Evolutionary conservation across 2,329 filamentous ascomycete species (phyloP).

Genomic region (Xylariaceae sp.): DNA sequence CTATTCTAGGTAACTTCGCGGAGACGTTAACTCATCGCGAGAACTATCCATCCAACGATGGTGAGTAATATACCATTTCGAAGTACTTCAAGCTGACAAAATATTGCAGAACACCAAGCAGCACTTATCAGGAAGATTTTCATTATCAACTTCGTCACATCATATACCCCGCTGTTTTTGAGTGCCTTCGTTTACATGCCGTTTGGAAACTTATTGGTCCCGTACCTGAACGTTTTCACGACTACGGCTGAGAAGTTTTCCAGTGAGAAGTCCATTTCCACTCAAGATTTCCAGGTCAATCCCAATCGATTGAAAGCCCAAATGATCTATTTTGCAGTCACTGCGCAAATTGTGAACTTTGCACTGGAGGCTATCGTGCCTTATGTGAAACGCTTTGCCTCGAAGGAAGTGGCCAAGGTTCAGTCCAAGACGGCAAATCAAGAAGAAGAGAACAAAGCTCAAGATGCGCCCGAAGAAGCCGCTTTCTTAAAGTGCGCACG

Average conservation of each 20-base stretch:
- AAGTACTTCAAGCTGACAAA: slow-evolving; percentile 17
- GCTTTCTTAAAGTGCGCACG: slow-evolving; percentile 78
- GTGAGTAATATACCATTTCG: slow-evolving; percentile 30
- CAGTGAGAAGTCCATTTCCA: slow-evolving; percentile 66
- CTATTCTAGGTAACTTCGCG: slow-evolving; percentile 71
- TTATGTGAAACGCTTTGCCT: slow-evolving; percentile 73
- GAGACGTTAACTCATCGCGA: slow-evolving; percentile 75
- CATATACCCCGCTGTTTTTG: slow-evolving; percentile 86
- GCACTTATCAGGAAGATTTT: slow-evolving; percentile 91
- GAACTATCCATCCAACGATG: slow-evolving; percentile 85
- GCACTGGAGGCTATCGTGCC: slow-evolving; percentile 81
- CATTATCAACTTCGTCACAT: slow-evolving; percentile 93
- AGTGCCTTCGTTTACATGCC: slow-evolving; percentile 94
- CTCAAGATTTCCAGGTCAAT: slow-evolving; percentile 72
- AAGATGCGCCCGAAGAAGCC: slow-evolving; percentile 73
- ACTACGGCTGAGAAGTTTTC: slow-evolving; percentile 71
- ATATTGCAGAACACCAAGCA: slow-evolving; percentile 62
- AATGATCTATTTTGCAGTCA: slow-evolving; percentile 94
- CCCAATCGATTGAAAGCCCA: slow-evolving; percentile 79
- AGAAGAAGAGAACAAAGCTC: slow-evolving; percentile 39
- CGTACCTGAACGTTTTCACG: slow-evolving; percentile 80
- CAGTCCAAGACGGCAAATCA: slow-evolving; percentile 57
- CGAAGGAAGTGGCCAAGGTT: slow-evolving; percentile 74
- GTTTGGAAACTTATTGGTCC: slow-evolving; percentile 78
- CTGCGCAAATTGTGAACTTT: slow-evolving; percentile 86